A percentile compares a stretch with the other conserved stretches of the same genome.
Conservation (phyloP, 768 basidiomycete genomes). For the Galerina marginata region DNA sequence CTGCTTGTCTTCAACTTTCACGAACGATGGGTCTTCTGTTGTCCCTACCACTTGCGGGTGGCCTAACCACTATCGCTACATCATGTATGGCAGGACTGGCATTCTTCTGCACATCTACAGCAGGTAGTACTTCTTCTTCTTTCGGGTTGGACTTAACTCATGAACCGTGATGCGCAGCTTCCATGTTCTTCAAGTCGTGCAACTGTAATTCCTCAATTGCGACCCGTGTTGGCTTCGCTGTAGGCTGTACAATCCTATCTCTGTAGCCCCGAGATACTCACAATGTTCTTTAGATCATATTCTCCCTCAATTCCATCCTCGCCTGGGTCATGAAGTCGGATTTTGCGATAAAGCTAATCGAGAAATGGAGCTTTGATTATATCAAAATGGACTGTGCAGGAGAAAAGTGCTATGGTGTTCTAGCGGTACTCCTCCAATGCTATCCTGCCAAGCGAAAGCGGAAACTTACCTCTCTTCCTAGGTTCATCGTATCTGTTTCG, state of each 20-base stretch:
- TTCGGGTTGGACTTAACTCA: neutral
- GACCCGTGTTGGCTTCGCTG: constrained; percentile 94
- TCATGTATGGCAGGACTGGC: constrained; percentile 86
- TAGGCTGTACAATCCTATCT: constrained; percentile 37
- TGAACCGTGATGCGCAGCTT: constrained; percentile 53
- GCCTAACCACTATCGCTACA: constrained; percentile 72
- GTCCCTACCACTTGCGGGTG: constrained; percentile 74
- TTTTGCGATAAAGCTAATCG: constrained; percentile 82
- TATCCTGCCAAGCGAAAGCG: neutral
- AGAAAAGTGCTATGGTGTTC: constrained; percentile 94
- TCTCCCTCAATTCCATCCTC: constrained; percentile 92
- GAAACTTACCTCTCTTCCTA: constrained; percentile 29
- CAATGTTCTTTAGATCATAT: constrained; percentile 72
- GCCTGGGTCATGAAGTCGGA: constrained; percentile 98
- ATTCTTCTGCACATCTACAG: constrained; percentile 87
- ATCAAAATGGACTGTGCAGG: constrained; percentile 97
- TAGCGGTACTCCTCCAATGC: constrained; percentile 68
- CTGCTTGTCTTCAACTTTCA: neutral
- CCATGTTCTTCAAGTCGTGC: constrained; percentile 97
- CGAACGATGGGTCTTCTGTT: constrained; percentile 72
- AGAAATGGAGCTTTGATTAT: constrained; percentile 95
- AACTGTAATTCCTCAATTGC: constrained; percentile 99
- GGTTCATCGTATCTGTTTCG: constrained; percentile 98
- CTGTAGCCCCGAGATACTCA: constrained; percentile 5
- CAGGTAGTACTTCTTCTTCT: constrained; percentile 53